Conservation (phyloP, 345 rosid genomes). For the Cochlearia excelsa region DNA sequence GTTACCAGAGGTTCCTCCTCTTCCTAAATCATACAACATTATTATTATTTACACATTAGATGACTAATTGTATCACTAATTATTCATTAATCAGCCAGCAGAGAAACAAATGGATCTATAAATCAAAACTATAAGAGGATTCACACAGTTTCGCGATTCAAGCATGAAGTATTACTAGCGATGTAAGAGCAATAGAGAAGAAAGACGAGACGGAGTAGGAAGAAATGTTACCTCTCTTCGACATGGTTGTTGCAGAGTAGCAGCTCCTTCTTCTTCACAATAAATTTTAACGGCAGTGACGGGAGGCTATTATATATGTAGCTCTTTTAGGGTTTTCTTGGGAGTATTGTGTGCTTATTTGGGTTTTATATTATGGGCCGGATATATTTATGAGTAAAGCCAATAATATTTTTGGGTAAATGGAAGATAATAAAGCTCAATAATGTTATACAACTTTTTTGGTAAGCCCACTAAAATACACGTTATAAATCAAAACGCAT, state of each 20-base stretch:
- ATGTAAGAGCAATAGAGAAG: neutral
- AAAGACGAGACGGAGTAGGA: neutral
- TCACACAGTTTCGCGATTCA: no score
- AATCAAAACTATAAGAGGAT: no score
- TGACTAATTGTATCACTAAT: neutral
- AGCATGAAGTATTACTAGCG: neutral
- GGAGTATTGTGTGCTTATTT: neutral
- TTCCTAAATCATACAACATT: conserved; percentile 11
- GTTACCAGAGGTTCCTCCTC: conserved; percentile 44
- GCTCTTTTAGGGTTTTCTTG: conserved; percentile 26
- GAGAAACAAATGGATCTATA: neutral
- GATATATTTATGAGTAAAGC: neutral
- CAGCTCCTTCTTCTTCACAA: conserved; percentile 29
- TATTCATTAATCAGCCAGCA: neutral
- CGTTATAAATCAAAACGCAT: no score
- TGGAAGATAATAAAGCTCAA: neutral
- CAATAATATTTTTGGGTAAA: neutral
- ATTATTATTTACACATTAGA: neutral
- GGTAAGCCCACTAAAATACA: no score
- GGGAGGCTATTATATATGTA: conserved; percentile 23
- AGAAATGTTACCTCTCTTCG: conserved; percentile 40
- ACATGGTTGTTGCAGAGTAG: conserved; percentile 36
- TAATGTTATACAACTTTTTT: no score
- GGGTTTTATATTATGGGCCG: conserved; percentile 19
- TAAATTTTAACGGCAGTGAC: conserved; percentile 10